Evolutionary conservation across 2,329 filamentous ascomycete genomes (phyloP).

Genomic region (Neospermospora avenae): DNA sequence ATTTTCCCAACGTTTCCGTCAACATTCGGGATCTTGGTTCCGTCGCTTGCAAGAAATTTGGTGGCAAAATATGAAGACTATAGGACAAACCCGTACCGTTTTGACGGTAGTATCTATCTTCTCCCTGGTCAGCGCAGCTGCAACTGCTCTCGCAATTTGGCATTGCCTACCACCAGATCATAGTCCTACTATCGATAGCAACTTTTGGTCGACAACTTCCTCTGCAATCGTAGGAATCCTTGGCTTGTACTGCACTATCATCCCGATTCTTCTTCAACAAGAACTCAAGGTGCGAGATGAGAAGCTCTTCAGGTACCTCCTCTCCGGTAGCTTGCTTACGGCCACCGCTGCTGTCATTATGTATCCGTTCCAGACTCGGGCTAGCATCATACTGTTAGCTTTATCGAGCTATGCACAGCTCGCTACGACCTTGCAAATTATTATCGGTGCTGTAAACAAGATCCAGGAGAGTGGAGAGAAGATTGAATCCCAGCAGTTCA

Average conservation of each 20-base stretch:
- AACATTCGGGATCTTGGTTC: not conserved
- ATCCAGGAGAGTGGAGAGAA: no score
- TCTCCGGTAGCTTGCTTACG: not conserved
- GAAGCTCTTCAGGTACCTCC: not conserved
- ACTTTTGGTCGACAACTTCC: slow-evolving; percentile 3
- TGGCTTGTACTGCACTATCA: slow-evolving; percentile 8
- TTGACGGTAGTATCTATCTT: not conserved
- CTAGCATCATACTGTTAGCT: not conserved
- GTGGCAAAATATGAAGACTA: not conserved
- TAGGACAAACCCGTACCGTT: not conserved
- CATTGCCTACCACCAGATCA: not conserved
- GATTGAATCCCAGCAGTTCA: no score
- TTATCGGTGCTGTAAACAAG: not conserved
- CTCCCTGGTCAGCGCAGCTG: not conserved
- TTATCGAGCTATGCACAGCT: not conserved
- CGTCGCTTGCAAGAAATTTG: not conserved
- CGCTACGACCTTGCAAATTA: slow-evolving; percentile 3
- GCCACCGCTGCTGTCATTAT: not conserved
- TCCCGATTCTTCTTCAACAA: slow-evolving; percentile 1
- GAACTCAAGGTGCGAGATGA: not conserved
- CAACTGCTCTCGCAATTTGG: slow-evolving; percentile 5
- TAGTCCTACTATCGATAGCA: not conserved
- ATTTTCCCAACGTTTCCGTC: not conserved
- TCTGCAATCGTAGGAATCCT: not conserved
- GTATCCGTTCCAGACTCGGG: not conserved